phyloP scores from a whole-genome alignment of 2,329 filamentous ascomycete species.

The Cercospora janseana region DNA sequence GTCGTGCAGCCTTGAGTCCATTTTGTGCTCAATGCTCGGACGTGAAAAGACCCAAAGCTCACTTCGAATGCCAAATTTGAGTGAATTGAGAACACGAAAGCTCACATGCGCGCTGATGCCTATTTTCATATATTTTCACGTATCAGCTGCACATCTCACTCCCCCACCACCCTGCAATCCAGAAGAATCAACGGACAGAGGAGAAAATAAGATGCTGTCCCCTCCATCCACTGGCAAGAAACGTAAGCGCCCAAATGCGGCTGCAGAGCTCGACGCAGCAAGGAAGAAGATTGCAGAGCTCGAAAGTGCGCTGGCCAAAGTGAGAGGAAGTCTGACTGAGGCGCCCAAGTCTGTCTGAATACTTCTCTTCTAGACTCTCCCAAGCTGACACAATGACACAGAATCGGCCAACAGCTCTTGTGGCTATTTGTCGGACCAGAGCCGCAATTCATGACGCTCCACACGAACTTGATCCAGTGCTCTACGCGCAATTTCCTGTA shows the following conservation, averaged over 20 bases:
- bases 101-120: neutral
- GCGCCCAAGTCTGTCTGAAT: neutral
- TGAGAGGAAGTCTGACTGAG: neutral
- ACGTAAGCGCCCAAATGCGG: neutral
- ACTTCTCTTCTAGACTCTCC: neutral
- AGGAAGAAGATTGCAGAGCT: neutral
- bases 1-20: neutral
- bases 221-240: neutral
- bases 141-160: too few species aligned
- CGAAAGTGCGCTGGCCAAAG: neutral
- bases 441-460: conserved; percentile 16
- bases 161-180: too few species aligned
- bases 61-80: too few species aligned
- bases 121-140: too few species aligned
- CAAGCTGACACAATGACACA: neutral
- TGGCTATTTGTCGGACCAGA: conserved; percentile 24
- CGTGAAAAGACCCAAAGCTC: too few species aligned
- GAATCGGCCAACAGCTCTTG: conserved; percentile 24
- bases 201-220: neutral
- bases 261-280: neutral
- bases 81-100: too few species aligned
- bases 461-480: conserved; percentile 18
- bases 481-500: conserved; percentile 14
- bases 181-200: neutral
- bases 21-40: too few species aligned